Conservation (phyloP, 2,329 filamentous ascomycete species). For the Penicillium occitanis region DNA sequence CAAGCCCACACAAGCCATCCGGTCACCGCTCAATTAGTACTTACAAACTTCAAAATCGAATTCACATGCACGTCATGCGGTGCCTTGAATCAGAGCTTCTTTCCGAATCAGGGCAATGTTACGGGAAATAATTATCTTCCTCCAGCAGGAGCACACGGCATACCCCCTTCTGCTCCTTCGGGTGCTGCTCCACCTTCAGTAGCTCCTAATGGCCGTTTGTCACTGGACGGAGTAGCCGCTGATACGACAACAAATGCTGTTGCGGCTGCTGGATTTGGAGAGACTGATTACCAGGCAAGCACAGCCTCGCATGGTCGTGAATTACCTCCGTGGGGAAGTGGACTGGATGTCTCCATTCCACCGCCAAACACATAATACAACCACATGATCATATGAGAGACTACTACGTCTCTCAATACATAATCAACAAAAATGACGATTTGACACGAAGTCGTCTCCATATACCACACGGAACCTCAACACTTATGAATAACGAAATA, state of each 20-base stretch:
- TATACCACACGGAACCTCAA: not conserved
- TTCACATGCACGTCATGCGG: slow-evolving; percentile 42
- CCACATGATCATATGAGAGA: no score
- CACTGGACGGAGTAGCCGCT: slow-evolving; percentile 11
- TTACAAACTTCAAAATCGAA: slow-evolving; percentile 43
- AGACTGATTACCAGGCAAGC: slow-evolving; percentile 14
- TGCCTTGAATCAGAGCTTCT: slow-evolving; percentile 40
- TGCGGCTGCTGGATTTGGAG: slow-evolving; percentile 16
- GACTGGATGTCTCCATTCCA: slow-evolving; percentile 16
- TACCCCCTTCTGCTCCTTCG: slow-evolving; percentile 6
- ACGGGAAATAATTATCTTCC: slow-evolving; percentile 30
- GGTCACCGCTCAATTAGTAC: slow-evolving; percentile 31
- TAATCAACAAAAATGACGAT: not conserved
- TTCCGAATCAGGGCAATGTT: slow-evolving; percentile 40
- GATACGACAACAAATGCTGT: slow-evolving; percentile 10
- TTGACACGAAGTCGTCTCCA: not conserved
- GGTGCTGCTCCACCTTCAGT: slow-evolving; percentile 2
- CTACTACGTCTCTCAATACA: not conserved
- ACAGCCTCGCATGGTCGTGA: slow-evolving; percentile 9
- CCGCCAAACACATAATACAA: slow-evolving; percentile 13
- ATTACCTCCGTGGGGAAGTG: slow-evolving; percentile 17
- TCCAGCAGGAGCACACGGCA: slow-evolving; percentile 12
- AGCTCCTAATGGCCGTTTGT: slow-evolving; percentile 11
- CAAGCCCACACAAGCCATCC: slow-evolving; percentile 28
- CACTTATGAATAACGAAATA: slow-evolving; percentile 12